A percentile compares a stretch with the other conserved stretches of the same genome.
These are phyloP conservation scores for Penicillium soppii DNA, from an alignment of 495 filamentous ascomycete genomes.

Conservation along the genomic window DNA sequence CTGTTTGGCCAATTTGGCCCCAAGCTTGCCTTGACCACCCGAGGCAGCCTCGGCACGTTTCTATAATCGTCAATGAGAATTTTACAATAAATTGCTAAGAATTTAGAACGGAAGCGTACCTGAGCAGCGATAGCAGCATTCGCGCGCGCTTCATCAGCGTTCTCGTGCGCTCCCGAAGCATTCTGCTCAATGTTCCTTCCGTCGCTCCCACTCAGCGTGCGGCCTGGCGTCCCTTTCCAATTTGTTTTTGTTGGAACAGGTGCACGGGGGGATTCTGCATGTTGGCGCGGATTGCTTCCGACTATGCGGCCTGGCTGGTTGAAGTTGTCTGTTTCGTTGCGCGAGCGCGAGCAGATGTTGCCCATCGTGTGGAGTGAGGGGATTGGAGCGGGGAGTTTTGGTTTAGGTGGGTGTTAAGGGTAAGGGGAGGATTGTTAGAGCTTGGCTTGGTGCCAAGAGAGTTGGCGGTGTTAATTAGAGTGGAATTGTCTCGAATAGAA, in stretches of 20 bases:
- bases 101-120: slow-evolving; percentile 37
- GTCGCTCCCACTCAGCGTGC: slow-evolving; percentile 51
- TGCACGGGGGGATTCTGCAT: slow-evolving; percentile 33
- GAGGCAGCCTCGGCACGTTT: slow-evolving; percentile 38
- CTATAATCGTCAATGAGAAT: slow-evolving; percentile 14
- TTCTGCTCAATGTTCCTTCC: slow-evolving; percentile 20
- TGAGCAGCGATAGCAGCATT: slow-evolving; percentile 69
- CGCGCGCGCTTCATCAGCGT: slow-evolving; percentile 47
- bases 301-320: slow-evolving; percentile 64
- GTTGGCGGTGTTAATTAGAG: neutral
- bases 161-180: no score
- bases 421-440: neutral
- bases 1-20: slow-evolving; percentile 61
- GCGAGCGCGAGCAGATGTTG: slow-evolving; percentile 67
- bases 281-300: slow-evolving; percentile 20
- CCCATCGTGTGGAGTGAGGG: slow-evolving; percentile 54
- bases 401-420: neutral
- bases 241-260: slow-evolving; percentile 41
- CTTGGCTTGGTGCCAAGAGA: neutral
- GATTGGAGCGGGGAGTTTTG: neutral
- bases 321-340: slow-evolving; percentile 55
- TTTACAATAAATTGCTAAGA: neutral
- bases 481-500: neutral
- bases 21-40: slow-evolving; percentile 53
- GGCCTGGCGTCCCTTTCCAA: slow-evolving; percentile 49